phyloP scores from a whole-genome alignment of 1,139 yeast species.

The Suhomyces ambrosiae region DNA sequence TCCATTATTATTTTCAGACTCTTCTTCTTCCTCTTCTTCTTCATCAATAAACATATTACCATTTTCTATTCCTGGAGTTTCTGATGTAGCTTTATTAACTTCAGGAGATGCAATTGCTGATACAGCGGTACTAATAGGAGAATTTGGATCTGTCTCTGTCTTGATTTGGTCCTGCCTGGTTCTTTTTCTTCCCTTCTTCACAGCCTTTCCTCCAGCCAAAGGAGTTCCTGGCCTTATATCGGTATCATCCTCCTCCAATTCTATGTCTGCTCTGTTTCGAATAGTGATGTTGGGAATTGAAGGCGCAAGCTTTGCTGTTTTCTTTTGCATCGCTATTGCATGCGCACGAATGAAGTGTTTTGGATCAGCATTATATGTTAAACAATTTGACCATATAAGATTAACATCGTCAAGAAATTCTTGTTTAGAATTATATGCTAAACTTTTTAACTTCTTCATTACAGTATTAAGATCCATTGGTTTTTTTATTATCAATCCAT shows the following conservation, averaged over 20 bases:
- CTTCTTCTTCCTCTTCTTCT: constrained; percentile 30
- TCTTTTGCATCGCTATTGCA: constrained; percentile 95
- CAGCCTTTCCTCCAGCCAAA: constrained; percentile 31
- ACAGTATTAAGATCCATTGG: constrained; percentile 98
- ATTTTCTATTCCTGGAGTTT: constrained; percentile 28
- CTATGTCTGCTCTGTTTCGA: constrained; percentile 81
- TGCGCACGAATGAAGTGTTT: constrained; percentile 88
- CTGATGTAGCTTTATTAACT: constrained; percentile 14
- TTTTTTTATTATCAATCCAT: constrained; percentile 81
- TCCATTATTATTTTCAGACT: constrained; percentile 23
- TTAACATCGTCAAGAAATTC: constrained; percentile 91
- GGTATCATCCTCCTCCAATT: constrained; percentile 65
- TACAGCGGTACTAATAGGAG: constrained; percentile 16
- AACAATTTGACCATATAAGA: constrained; percentile 94
- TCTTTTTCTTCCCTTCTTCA: constrained; percentile 48
- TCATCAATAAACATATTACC: constrained; percentile 28
- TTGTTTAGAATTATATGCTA: constrained; percentile 79
- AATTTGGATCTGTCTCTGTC: constrained; percentile 21
- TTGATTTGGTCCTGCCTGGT: constrained; percentile 41
- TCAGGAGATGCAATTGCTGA: constrained; percentile 19
- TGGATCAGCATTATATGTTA: constrained; percentile 93
- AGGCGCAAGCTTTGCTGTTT: constrained; percentile 73
- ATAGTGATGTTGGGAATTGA: constrained; percentile 86
- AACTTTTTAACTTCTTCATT: constrained; percentile 78
- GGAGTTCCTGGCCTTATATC: constrained; percentile 34